Evolutionary conservation across 306 rosid genomes (phyloP).

Genomic region (Cyclanthera cordifolia): DNA sequence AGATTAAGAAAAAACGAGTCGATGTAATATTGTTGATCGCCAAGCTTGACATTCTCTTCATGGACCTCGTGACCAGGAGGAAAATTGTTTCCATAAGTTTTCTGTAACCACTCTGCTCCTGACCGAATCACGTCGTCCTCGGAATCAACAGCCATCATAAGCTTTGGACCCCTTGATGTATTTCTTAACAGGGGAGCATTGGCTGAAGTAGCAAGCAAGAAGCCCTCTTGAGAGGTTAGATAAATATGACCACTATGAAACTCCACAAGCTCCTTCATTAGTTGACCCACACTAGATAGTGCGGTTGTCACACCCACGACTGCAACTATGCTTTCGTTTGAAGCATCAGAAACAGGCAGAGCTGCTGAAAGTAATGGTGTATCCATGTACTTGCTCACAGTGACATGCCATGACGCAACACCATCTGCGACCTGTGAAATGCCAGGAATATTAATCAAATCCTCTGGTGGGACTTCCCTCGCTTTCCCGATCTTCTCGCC

Average conservation of each 20-base stretch:
- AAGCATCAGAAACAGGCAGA: slow-evolving; percentile 76
- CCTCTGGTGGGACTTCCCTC: slow-evolving; percentile 69
- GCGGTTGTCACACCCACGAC: slow-evolving; percentile 97
- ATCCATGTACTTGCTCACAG: slow-evolving; percentile 88
- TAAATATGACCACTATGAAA: slow-evolving; percentile 85
- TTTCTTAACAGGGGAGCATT: slow-evolving; percentile 58
- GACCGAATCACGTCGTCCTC: slow-evolving; percentile 43
- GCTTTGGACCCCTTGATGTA: slow-evolving; percentile 49
- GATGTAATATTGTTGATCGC: slow-evolving; percentile 56
- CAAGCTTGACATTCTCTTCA: slow-evolving; percentile 71
- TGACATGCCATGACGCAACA: slow-evolving; percentile 91
- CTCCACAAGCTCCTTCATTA: slow-evolving; percentile 91
- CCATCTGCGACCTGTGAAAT: slow-evolving; percentile 87
- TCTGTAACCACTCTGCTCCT: slow-evolving; percentile 72
- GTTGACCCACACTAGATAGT: slow-evolving; percentile 81
- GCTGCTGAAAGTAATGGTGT: slow-evolving; percentile 97
- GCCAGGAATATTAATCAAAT: slow-evolving; percentile 77
- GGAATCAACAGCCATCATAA: slow-evolving; percentile 75
- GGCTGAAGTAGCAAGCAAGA: slow-evolving; percentile 83
- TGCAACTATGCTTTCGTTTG: slow-evolving; percentile 75
- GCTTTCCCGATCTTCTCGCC: slow-evolving; percentile 94
- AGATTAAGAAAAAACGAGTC: slow-evolving; percentile 84
- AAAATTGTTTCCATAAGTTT: slow-evolving; percentile 52
- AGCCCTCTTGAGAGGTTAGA: slow-evolving; percentile 82
- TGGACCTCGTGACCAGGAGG: slow-evolving; percentile 74